Evolutionary conservation across 1,139 yeast species (phyloP).

Genomic region (Lodderomyces oxycetoniae): DNA sequence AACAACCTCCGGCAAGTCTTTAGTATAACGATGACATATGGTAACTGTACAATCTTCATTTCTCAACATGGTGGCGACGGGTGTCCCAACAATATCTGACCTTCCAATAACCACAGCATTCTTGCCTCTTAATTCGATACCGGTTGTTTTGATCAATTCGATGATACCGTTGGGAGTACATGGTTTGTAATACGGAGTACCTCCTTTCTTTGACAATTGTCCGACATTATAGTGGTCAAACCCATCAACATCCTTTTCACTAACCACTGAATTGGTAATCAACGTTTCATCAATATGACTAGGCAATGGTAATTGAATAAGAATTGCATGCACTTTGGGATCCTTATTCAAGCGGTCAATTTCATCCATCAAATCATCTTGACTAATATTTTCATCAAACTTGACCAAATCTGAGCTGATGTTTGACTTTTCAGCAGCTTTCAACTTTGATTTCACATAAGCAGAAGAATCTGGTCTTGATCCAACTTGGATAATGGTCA

Average conservation of each 20-base stretch:
- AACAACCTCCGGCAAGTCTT: slow-evolving; percentile 48
- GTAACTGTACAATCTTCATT: slow-evolving; percentile 76
- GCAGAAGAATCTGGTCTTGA: slow-evolving; percentile 72
- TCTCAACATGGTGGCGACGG: slow-evolving; percentile 67
- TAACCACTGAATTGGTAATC: slow-evolving; percentile 63
- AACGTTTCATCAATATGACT: slow-evolving; percentile 61
- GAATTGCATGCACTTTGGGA: slow-evolving; percentile 60
- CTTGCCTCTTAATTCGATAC: slow-evolving; percentile 56
- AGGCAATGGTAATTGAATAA: slow-evolving; percentile 74
- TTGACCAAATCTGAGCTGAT: slow-evolving; percentile 56
- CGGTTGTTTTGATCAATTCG: slow-evolving; percentile 61
- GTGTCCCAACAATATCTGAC: slow-evolving; percentile 80
- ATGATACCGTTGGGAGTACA: slow-evolving; percentile 80
- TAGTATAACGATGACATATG: slow-evolving; percentile 59
- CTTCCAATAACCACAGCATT: slow-evolving; percentile 77
- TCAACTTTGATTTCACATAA: slow-evolving; percentile 69
- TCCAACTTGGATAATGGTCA: slow-evolving; percentile 74
- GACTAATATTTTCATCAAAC: slow-evolving; percentile 51
- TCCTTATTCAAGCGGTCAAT: slow-evolving; percentile 58
- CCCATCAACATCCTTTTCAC: slow-evolving; percentile 76
- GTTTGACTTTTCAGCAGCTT: slow-evolving; percentile 67
- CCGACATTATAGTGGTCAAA: slow-evolving; percentile 73
- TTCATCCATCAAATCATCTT: slow-evolving; percentile 51
- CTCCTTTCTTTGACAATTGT: slow-evolving; percentile 69
- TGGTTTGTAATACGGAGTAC: slow-evolving; percentile 66